Conservation (phyloP, 2,329 filamentous ascomycete species). For the Coleophoma cylindrospora region DNA sequence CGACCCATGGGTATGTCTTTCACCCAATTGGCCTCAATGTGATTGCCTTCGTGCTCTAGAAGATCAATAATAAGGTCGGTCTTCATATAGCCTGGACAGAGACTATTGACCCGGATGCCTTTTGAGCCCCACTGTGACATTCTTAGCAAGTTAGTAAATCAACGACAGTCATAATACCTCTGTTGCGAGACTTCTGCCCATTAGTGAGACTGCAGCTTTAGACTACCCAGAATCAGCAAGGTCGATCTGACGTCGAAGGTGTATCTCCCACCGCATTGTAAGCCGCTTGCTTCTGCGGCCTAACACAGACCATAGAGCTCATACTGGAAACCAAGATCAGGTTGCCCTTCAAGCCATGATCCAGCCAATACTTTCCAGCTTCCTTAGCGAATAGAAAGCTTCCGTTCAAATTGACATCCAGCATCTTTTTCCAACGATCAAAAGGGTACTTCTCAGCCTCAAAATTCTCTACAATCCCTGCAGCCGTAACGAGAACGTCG, state of each 20-base stretch:
- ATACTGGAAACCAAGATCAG: conserved; percentile 24
- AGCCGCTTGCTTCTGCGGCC: conserved; percentile 31
- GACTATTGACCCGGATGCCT: conserved; percentile 61
- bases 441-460: conserved; percentile 27
- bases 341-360: conserved; percentile 22
- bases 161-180: conserved; percentile 22
- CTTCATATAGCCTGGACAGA: conserved; percentile 54
- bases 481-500: conserved; percentile 34
- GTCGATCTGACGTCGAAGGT: background rate
- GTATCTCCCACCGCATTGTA: conserved; percentile 27
- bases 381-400: conserved; percentile 31
- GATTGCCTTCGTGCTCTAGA: conserved; percentile 28
- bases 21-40: conserved; percentile 31
- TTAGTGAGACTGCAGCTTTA: conserved; percentile 56
- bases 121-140: conserved; percentile 51
- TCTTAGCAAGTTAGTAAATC: background rate
- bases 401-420: conserved; percentile 31
- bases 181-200: conserved; percentile 52
- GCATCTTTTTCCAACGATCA: conserved; percentile 28
- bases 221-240: conserved; percentile 24
- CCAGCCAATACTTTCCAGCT: conserved; percentile 30
- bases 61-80: conserved; percentile 28
- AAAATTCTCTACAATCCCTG: conserved; percentile 31
- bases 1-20: conserved; percentile 30
- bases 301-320: conserved; percentile 25